Conservation (phyloP, 2,329 filamentous ascomycete genomes). For the Dendrostoma leiphaemia region DNA sequence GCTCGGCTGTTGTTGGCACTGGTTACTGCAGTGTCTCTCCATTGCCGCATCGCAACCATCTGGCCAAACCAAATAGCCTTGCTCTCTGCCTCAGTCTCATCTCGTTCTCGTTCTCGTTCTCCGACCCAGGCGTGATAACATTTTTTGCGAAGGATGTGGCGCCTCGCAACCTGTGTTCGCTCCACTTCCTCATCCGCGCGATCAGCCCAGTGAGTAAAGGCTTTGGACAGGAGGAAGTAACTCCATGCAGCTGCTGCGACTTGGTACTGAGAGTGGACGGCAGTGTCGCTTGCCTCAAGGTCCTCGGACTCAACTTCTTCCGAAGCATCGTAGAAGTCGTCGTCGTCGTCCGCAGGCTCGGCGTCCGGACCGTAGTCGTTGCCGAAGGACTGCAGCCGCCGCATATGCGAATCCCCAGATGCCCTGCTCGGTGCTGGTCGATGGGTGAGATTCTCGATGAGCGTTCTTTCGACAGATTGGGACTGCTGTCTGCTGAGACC, state of each 20-base stretch:
- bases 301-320: slow-evolving; percentile 16
- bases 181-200: slow-evolving; percentile 63
- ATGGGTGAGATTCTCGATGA: slow-evolving; percentile 12
- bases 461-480: slow-evolving; percentile 15
- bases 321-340: slow-evolving; percentile 9
- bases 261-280: slow-evolving; percentile 16
- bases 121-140: slow-evolving; percentile 70
- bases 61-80: slow-evolving; percentile 41
- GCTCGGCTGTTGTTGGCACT: slow-evolving; percentile 22
- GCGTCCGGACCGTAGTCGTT: slow-evolving; percentile 4
- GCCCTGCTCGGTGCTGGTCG: slow-evolving; percentile 5
- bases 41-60: slow-evolving; percentile 26
- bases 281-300: slow-evolving; percentile 19
- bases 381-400: slow-evolving; percentile 1
- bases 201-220: slow-evolving; percentile 68
- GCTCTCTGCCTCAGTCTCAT: slow-evolving; percentile 48
- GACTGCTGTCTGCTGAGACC: slow-evolving; percentile 4
- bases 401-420: background rate
- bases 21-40: slow-evolving; percentile 23
- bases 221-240: slow-evolving; percentile 62
- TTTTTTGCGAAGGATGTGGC: slow-evolving; percentile 67
- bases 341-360: slow-evolving; percentile 29
- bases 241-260: slow-evolving; percentile 57
- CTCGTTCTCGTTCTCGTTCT: slow-evolving; percentile 51
- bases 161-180: slow-evolving; percentile 64